Evolutionary conservation across 768 basidiomycete species (phyloP).

Genomic region (Mycena indigotica): DNA sequence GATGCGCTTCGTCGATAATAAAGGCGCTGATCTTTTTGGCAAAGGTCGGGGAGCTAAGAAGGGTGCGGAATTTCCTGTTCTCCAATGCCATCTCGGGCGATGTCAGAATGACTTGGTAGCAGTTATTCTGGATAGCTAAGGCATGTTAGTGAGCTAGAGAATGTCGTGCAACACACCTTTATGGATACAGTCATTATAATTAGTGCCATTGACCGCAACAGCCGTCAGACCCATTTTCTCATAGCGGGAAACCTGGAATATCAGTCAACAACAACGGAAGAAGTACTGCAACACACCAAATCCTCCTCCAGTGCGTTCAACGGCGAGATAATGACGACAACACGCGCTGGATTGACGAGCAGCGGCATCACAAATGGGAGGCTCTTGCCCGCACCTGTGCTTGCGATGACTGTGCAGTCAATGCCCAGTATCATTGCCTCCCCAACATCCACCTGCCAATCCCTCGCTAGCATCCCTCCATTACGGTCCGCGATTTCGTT

Average conservation of each 20-base stretch:
- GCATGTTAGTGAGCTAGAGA: not conserved
- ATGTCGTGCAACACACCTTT: not conserved
- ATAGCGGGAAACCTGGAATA: constrained; percentile 14
- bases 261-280: not conserved
- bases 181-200: constrained; percentile 10
- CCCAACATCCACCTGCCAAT: constrained; percentile 30
- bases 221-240: constrained; percentile 16
- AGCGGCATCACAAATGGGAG: constrained; percentile 26
- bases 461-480: constrained; percentile 14
- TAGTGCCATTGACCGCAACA: constrained; percentile 21
- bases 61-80: constrained; percentile 10
- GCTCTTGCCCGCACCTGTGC: constrained; percentile 25
- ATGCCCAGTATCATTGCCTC: constrained; percentile 25
- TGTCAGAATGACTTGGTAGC: constrained; percentile 20
- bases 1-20: constrained; percentile 33
- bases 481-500: constrained; percentile 4
- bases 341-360: constrained; percentile 8
- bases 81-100: constrained; percentile 26
- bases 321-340: constrained; percentile 23
- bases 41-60: constrained; percentile 10
- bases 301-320: constrained; percentile 23
- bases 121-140: constrained; percentile 9
- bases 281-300: constrained; percentile 7
- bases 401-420: constrained; percentile 22
- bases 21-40: constrained; percentile 6